Evolutionary conservation across 768 basidiomycete species (phyloP).

Genomic region (Mycena metata): DNA sequence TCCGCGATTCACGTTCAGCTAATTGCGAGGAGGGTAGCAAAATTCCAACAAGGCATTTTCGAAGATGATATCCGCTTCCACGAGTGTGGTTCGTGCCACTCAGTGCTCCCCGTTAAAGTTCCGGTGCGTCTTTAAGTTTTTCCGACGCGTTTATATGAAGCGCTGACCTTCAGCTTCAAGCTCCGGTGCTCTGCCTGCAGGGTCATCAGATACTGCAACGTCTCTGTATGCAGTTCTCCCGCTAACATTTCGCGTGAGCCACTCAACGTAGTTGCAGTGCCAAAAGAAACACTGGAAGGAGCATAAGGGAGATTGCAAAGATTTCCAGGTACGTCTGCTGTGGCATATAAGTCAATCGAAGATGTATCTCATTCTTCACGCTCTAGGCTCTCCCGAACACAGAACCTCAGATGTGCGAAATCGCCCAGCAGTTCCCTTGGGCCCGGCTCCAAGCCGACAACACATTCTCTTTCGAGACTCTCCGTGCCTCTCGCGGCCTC

Average conservation of each 20-base stretch:
- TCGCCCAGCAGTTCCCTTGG: slow-evolving; percentile 45
- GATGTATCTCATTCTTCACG: neutral
- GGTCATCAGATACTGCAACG: neutral
- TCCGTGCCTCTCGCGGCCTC: slow-evolving; percentile 40
- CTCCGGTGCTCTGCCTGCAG: slow-evolving; percentile 1
- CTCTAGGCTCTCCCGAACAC: neutral
- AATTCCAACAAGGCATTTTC: slow-evolving; percentile 4
- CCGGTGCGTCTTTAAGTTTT: neutral
- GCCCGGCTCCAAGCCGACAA: slow-evolving; percentile 32
- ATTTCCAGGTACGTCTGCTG: neutral
- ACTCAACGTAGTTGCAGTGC: neutral
- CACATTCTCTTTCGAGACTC: slow-evolving; percentile 30
- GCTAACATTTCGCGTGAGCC: no score
- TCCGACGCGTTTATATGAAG: no score
- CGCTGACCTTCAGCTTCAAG: neutral
- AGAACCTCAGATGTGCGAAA: slow-evolving; percentile 36
- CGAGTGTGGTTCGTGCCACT: neutral
- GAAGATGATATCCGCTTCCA: neutral
- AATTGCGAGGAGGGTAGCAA: neutral
- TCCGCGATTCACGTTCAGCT: neutral
- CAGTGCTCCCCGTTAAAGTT: neutral
- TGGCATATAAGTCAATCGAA: neutral
- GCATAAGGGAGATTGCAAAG: neutral
- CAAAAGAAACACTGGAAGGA: neutral
- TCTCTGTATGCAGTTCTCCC: neutral